Conservation (phyloP, 768 basidiomycete species). For the Serendipita indica region DNA sequence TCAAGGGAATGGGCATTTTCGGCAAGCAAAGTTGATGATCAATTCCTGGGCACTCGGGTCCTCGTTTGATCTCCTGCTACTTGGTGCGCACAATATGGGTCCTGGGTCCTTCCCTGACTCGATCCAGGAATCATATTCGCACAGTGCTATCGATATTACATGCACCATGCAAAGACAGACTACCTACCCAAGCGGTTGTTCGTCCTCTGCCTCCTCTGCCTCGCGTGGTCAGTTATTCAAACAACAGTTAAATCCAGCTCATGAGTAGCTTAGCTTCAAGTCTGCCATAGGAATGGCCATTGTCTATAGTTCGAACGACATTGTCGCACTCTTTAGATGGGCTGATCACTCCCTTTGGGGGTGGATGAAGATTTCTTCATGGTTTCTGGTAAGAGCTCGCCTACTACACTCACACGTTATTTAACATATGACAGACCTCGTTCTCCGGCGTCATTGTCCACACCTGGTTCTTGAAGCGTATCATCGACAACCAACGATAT, state of each 20-base stretch:
- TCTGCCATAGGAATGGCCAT: neutral
- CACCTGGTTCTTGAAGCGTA: neutral
- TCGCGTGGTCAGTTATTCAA: neutral
- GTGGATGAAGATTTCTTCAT: neutral
- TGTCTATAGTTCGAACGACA: neutral
- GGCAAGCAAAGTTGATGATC: neutral
- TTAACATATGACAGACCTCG: neutral
- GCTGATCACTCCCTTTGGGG: neutral
- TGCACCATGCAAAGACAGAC: neutral
- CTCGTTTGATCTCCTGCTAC: neutral
- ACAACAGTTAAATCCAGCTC: neutral
- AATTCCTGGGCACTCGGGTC: neutral
- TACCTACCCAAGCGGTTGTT: neutral
- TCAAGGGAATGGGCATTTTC: neutral
- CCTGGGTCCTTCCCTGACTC: neutral
- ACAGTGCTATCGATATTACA: neutral
- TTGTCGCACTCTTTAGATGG: neutral
- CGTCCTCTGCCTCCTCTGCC: neutral
- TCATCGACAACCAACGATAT: neutral
- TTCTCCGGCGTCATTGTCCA: neutral
- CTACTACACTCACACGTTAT: neutral
- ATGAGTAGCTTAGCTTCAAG: neutral
- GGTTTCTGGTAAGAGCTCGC: neutral
- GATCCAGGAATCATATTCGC: neutral
- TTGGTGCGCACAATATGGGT: too few species aligned